phyloP scores from a whole-genome alignment of 148 eudicot genomes.

The Limonium bicolor region DNA sequence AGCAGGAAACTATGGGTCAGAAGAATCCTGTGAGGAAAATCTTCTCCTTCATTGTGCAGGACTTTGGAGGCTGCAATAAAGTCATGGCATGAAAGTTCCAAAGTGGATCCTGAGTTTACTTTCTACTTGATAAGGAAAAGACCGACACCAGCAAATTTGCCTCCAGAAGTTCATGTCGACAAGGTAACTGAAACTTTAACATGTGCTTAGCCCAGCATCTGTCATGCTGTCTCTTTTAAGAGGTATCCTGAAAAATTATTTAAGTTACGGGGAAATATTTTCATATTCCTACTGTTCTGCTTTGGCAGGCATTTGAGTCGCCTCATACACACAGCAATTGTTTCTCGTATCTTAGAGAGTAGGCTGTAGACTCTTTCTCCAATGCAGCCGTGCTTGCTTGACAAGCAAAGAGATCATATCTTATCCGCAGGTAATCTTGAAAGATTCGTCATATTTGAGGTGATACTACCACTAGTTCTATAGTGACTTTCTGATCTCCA shows the following conservation, averaged over 20 bases:
- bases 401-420: conserved; percentile 79
- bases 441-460: too few relatives aligned
- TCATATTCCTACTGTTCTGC: too few relatives aligned
- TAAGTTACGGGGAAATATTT: too few relatives aligned
- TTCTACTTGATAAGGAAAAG: conserved; percentile 73
- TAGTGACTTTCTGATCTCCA: too few relatives aligned
- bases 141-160: conserved; percentile 81
- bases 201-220: too few relatives aligned
- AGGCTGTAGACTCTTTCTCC: conserved; percentile 75
- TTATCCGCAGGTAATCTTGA: conserved; percentile 73
- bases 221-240: too few relatives aligned
- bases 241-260: too few relatives aligned
- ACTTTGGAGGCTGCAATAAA: conserved; percentile 83
- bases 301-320: conserved; percentile 98
- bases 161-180: conserved; percentile 79
- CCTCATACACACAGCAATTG: conserved; percentile 86
- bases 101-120: conserved; percentile 81
- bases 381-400: conserved; percentile 75
- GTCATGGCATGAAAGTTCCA: conserved; percentile 84
- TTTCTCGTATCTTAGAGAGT: conserved; percentile 71
- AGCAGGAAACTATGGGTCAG: conserved; percentile 61
- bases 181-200: too few relatives aligned
- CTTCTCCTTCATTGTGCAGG: conserved; percentile 69
- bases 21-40: conserved; percentile 36
- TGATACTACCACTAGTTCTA: too few relatives aligned